Percentiles rank a stretch among this genome's conserved stretches.
Evolutionary conservation across 345 rosid genomes (phyloP).

Genomic region (Eucalyptus sideroxylon): DNA sequence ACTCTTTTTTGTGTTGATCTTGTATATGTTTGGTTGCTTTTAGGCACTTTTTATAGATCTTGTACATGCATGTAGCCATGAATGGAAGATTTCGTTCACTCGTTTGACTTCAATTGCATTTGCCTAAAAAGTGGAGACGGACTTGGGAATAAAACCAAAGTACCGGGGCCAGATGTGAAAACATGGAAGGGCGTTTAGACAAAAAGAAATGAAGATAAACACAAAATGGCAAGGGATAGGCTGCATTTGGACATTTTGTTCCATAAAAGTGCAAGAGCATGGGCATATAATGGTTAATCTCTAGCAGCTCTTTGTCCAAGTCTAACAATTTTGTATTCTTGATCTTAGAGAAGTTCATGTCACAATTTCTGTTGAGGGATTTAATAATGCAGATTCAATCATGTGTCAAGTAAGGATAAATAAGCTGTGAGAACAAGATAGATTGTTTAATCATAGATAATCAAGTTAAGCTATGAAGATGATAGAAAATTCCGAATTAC

Average conservation of each 20-base stretch:
- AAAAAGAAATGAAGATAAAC: background rate
- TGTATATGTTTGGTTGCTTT: background rate
- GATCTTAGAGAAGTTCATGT: background rate
- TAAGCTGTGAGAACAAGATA: background rate
- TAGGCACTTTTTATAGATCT: background rate
- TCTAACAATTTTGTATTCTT: background rate
- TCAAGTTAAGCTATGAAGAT: background rate
- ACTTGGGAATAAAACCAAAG: background rate
- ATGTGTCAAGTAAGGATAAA: too few species aligned
- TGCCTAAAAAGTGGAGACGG: background rate
- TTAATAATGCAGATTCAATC: background rate
- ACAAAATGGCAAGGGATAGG: background rate
- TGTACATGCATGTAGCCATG: background rate
- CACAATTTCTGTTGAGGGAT: background rate
- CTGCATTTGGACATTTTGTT: background rate
- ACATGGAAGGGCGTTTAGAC: background rate
- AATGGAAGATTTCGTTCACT: background rate
- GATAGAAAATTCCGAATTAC: background rate
- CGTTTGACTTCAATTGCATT: background rate
- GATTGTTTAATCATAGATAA: background rate
- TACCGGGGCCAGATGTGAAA: background rate
- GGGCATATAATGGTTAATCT: background rate
- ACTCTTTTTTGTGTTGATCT: background rate
- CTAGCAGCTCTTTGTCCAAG: background rate
- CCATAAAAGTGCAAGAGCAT: background rate